phyloP scores from a whole-genome alignment of 768 basidiomycete species.

The Pleurotus cornucopiae region DNA sequence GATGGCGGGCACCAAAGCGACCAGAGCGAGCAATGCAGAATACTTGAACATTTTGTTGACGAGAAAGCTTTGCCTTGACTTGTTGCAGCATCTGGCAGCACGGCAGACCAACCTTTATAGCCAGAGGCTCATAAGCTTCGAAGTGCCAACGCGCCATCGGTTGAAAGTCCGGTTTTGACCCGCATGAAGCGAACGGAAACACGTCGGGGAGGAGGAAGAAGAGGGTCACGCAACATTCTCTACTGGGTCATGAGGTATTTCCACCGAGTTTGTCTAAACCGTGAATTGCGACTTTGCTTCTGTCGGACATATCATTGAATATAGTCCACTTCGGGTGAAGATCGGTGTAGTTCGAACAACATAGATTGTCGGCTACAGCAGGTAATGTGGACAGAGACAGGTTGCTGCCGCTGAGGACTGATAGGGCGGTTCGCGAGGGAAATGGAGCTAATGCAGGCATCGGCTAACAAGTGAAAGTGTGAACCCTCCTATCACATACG shows the following conservation, averaged over 20 bases:
- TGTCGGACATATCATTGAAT: not conserved
- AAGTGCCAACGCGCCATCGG: not conserved
- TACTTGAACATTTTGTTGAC: conserved; percentile 41
- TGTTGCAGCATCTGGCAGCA: conserved; percentile 12
- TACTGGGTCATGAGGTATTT: conserved; percentile 4
- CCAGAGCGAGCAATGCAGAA: conserved; percentile 35
- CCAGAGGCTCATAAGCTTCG: conserved; percentile 4
- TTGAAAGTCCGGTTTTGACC: conserved; percentile 33
- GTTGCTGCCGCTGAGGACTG: not conserved
- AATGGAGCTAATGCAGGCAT: not conserved
- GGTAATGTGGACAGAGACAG: not conserved
- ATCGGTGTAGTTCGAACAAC: not conserved
- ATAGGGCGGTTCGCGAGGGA: not conserved
- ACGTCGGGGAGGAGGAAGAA: conserved; percentile 18
- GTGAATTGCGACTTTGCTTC: not conserved
- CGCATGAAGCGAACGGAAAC: conserved; percentile 23
- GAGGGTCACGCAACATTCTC: not conserved
- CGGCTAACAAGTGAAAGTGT: not conserved
- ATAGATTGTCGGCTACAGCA: conserved; percentile 2
- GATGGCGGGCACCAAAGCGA: conserved; percentile 39
- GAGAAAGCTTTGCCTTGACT: conserved; percentile 2
- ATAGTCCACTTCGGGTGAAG: conserved; percentile 4
- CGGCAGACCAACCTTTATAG: conserved; percentile 17
- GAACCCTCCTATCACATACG: not conserved
- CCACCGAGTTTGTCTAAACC: conserved; percentile 2